phyloP scores from a whole-genome alignment of 371 early-diverging fungal genomes.

The Mortierella sp. region DNA sequence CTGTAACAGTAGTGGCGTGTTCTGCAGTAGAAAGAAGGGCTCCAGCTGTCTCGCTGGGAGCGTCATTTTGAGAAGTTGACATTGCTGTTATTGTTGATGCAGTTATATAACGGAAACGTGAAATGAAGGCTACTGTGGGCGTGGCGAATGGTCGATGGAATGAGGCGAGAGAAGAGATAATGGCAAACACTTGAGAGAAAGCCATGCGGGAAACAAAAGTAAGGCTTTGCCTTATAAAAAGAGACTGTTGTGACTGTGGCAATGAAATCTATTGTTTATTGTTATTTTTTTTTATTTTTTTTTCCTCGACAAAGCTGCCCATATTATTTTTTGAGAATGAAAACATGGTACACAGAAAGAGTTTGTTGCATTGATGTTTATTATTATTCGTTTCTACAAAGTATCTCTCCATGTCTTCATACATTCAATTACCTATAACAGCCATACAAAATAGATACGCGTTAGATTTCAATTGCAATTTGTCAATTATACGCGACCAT shows the following conservation, averaged over 20 bases:
- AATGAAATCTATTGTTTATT: not conserved
- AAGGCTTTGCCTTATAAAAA: not conserved
- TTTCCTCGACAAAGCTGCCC: not conserved
- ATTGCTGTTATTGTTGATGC: not conserved
- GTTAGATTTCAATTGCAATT: slow-evolving; percentile 10
- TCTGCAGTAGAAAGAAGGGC: not conserved
- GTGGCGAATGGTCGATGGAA: not conserved
- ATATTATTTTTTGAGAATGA: no score
- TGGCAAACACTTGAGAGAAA: not conserved
- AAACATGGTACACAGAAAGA: no score
- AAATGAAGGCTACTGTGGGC: not conserved
- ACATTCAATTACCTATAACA: not conserved
- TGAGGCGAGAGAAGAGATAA: not conserved
- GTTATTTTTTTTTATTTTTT: not conserved
- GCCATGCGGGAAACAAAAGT: not conserved
- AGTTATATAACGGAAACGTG: not conserved
- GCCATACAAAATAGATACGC: not conserved
- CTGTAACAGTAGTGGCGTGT: not conserved
- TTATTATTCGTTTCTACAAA: not conserved
- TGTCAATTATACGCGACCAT: not conserved
- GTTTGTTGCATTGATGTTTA: no score
- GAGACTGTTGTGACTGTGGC: not conserved
- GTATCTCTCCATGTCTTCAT: not conserved
- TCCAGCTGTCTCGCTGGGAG: not conserved
- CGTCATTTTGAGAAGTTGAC: not conserved